Percentiles rank a stretch among this genome's conserved stretches.
Evolutionary conservation across 805 yeast species (phyloP).

Genomic region (Barnettozyma sucrosica): DNA sequence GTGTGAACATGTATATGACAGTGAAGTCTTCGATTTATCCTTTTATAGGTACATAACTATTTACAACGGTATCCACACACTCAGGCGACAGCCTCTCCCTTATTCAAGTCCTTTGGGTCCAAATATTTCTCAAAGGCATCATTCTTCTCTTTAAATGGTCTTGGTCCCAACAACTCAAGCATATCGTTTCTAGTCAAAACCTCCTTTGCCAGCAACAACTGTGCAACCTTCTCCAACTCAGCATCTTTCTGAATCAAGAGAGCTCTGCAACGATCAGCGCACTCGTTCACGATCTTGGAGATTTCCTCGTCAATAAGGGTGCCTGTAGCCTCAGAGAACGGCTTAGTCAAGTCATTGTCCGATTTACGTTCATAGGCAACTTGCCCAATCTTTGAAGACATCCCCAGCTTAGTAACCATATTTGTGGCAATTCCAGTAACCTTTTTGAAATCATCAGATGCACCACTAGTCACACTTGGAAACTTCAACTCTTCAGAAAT

Average conservation of each 20-base stretch:
- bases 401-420: constrained; percentile 91
- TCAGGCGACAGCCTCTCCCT: constrained; percentile 7
- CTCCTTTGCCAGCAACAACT: constrained; percentile 79
- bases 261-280: constrained; percentile 65
- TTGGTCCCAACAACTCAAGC: constrained; percentile 80
- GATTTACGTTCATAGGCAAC: constrained; percentile 62
- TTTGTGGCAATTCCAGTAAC: constrained; percentile 89
- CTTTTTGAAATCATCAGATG: constrained; percentile 93
- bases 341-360: constrained; percentile 69
- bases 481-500: constrained; percentile 94
- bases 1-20: no score
- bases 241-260: constrained; percentile 63
- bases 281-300: constrained; percentile 66
- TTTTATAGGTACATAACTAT: background rate
- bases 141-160: constrained; percentile 87
- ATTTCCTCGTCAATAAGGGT: constrained; percentile 78
- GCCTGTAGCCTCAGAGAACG: constrained; percentile 86
- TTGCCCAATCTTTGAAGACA: constrained; percentile 83
- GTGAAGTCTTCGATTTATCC: background rate
- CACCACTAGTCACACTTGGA: constrained; percentile 90
- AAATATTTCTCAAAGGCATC: constrained; percentile 84
- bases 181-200: constrained; percentile 91
- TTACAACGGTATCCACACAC: background rate
- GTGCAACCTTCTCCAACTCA: constrained; percentile 82
- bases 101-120: constrained; percentile 24